phyloP scores from a whole-genome alignment of 2,329 filamentous ascomycete genomes.

The Diaporthe vexans region DNA sequence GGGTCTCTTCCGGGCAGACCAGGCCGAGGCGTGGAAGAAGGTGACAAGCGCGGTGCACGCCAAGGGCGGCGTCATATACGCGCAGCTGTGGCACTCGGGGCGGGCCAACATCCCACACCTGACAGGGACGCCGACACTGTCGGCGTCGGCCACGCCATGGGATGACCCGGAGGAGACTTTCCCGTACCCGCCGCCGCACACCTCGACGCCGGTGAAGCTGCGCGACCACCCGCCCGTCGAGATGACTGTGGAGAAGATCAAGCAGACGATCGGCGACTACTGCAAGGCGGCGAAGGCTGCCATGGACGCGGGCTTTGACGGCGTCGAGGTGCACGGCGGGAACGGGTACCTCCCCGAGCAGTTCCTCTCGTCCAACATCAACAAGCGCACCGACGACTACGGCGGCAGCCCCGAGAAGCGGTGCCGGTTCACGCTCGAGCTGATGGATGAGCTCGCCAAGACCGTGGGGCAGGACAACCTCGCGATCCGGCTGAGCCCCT shows the following conservation, averaged over 20 bases:
- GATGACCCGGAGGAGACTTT: constrained; percentile 36
- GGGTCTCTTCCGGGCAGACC: constrained; percentile 66
- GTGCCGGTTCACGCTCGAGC: constrained; percentile 64
- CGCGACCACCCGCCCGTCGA: constrained; percentile 35
- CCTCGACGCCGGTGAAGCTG: constrained; percentile 29
- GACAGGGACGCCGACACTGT: constrained; percentile 32
- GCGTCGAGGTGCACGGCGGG: constrained; percentile 57
- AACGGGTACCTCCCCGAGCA: constrained; percentile 63
- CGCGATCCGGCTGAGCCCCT: constrained; percentile 69
- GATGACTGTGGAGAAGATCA: constrained; percentile 58
- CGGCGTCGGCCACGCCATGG: constrained; percentile 35
- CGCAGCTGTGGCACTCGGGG: constrained; percentile 73
- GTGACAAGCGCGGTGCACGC: constrained; percentile 71
- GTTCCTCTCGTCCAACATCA: constrained; percentile 67
- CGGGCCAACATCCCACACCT: constrained; percentile 51
- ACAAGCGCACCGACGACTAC: constrained; percentile 67
- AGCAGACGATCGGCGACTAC: constrained; percentile 50
- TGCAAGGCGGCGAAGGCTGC: constrained; percentile 55
- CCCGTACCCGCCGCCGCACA: constrained; percentile 32
- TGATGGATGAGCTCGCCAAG: constrained; percentile 62
- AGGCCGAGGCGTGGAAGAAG: constrained; percentile 69
- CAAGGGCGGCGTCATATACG: constrained; percentile 69
- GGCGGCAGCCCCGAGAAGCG: constrained; percentile 70
- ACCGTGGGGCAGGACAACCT: constrained; percentile 64
- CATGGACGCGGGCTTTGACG: constrained; percentile 66